Percentiles rank a stretch among this genome's conserved stretches.
Conservation (phyloP, 495 filamentous ascomycete species). For the Bathelium albidoporum region DNA sequence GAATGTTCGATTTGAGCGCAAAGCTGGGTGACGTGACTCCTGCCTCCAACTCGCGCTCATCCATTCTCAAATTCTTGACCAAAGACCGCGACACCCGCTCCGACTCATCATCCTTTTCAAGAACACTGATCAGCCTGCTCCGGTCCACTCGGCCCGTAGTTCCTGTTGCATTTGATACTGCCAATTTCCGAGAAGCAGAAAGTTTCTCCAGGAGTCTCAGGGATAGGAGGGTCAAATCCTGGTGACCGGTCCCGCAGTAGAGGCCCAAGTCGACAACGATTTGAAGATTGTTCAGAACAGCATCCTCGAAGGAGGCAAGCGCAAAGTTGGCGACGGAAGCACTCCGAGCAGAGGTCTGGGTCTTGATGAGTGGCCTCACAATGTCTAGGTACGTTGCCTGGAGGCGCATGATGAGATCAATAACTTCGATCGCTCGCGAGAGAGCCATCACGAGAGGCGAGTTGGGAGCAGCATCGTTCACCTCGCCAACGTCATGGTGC, state of each 20-base stretch:
- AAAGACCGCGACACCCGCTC: conserved; percentile 60
- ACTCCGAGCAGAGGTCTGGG: conserved; percentile 36
- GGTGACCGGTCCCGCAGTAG: conserved; percentile 72
- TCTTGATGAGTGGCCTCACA: conserved; percentile 63
- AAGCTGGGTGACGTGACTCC: conserved; percentile 56
- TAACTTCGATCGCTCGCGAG: conserved; percentile 64
- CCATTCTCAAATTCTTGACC: conserved; percentile 49
- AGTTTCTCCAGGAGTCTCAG: conserved; percentile 75
- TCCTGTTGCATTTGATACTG: conserved; percentile 23
- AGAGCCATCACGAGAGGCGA: conserved; percentile 68
- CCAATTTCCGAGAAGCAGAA: conserved; percentile 66
- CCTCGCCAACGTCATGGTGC: conserved; percentile 56
- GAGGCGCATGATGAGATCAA: conserved; percentile 68
- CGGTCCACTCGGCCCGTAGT: conserved; percentile 39
- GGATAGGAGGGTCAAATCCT: conserved; percentile 62
- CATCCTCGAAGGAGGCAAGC: conserved; percentile 82
- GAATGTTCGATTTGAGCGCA: conserved; percentile 62
- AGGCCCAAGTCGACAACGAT: conserved; percentile 69
- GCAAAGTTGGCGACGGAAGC: conserved; percentile 55
- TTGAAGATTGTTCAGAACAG: conserved; percentile 65
- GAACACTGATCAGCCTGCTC: conserved; percentile 69
- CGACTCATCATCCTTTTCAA: conserved; percentile 60
- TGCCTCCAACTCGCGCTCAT: conserved; percentile 51
- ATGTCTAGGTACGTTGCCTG: conserved; percentile 88
- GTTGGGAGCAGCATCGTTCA: conserved; percentile 54